A percentile compares a stretch with the other conserved stretches of the same genome.
phyloP scores from a whole-genome alignment of 148 eudicot species.

The Camellia japonica region DNA sequence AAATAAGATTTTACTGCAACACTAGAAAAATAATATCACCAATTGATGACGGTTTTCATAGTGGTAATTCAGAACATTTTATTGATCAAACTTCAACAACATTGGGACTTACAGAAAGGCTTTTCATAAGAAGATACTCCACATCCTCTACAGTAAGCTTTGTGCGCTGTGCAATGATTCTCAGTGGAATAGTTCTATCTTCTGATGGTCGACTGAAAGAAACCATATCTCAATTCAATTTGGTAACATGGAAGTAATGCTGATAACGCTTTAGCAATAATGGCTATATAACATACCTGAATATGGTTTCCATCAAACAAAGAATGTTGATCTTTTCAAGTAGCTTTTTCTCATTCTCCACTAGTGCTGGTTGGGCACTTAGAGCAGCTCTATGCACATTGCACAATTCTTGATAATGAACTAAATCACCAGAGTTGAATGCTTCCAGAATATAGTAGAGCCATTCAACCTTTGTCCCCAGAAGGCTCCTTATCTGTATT shows the following conservation, averaged over 20 bases:
- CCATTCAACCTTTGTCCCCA: slow-evolving; percentile 97
- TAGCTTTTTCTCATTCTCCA: slow-evolving; percentile 83
- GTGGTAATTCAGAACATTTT: not conserved
- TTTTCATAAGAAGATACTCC: slow-evolving; percentile 96
- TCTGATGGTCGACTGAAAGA: slow-evolving; percentile 85
- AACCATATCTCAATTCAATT: not conserved
- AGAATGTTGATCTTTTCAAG: slow-evolving; percentile 91
- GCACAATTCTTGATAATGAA: slow-evolving; percentile 83
- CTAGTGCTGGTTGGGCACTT: slow-evolving; percentile 84
- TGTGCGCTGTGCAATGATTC: slow-evolving; percentile 80
- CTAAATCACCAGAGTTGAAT: slow-evolving; percentile 81
- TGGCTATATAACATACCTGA: slow-evolving; percentile 45
- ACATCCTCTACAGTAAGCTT: slow-evolving; percentile 79
- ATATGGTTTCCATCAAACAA: slow-evolving; percentile 95
- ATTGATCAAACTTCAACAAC: not conserved
- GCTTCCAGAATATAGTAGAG: slow-evolving; percentile 88
- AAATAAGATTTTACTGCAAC: not conserved
- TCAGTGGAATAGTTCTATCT: slow-evolving; percentile 83
- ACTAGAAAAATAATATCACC: not conserved
- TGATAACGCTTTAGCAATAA: not conserved
- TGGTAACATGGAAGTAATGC: not conserved
- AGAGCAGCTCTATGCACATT: slow-evolving; percentile 75
- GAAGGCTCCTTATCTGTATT: slow-evolving; percentile 69
- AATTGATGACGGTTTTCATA: not conserved
- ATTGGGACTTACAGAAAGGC: slow-evolving; percentile 73